Conservation (phyloP, 2,329 filamentous ascomycete species). For the Blumeriella jaapii region DNA sequence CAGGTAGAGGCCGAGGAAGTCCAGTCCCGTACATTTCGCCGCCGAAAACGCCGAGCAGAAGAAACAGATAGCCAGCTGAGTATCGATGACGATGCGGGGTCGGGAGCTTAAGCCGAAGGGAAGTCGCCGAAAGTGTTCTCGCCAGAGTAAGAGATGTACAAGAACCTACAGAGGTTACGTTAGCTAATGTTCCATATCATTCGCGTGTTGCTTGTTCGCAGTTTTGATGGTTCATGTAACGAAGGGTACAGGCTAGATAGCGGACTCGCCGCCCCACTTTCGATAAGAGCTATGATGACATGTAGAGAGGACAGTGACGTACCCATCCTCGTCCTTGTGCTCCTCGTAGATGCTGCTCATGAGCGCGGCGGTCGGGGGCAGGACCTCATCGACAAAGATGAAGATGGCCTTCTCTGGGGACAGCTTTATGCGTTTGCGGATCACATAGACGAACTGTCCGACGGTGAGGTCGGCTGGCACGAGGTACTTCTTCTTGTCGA, state of each 20-base stretch:
- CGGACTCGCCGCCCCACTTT: constrained; percentile 6
- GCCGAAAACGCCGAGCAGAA: constrained; percentile 7
- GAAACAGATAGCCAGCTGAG: constrained; percentile 1
- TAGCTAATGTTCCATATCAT: constrained; percentile 28
- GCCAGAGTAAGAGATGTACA: constrained; percentile 98
- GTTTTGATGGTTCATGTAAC: not conserved
- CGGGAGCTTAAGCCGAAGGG: constrained; percentile 20
- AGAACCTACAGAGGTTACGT: constrained; percentile 50
- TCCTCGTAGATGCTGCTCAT: constrained; percentile 99
- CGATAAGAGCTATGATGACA: constrained; percentile 15
- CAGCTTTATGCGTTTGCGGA: constrained; percentile 99
- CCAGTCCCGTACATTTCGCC: constrained; percentile 5
- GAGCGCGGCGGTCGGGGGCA: constrained; percentile 89
- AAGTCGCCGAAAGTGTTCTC: constrained; percentile 96
- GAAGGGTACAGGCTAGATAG: not conserved
- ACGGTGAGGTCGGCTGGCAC: constrained; percentile 96
- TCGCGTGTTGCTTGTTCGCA: not conserved
- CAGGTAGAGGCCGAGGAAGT: not conserved
- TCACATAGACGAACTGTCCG: constrained; percentile 99
- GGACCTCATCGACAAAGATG: constrained; percentile 98
- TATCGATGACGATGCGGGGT: constrained; percentile 1
- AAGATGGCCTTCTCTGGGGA: constrained; percentile 99
- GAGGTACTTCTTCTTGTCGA: constrained; percentile 99
- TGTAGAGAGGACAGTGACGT: constrained; percentile 19
- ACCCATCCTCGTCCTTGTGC: constrained; percentile 77